Evolutionary conservation across 108 stramenopile genomes (phyloP), one percentile per base, ranked within the genome.

Genomic region (Pseudonitzschia multiseries): DNA sequence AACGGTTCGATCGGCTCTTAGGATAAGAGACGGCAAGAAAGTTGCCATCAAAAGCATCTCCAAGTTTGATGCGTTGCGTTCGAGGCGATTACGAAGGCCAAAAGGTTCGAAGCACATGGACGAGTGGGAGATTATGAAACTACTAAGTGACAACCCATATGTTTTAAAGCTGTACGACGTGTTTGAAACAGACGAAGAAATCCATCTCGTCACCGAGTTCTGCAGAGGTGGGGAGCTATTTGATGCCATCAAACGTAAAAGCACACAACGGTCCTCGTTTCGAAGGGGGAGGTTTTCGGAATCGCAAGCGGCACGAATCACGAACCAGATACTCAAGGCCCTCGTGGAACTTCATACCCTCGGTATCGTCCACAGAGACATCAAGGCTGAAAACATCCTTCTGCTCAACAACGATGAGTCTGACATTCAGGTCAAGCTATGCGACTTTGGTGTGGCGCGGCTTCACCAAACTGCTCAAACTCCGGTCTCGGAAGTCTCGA

Each of bases 341-440:
- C 57, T 96, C 51, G 65, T 79, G 14, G 81, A 82, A 56, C 70
- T 96, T 44, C 92, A 93, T 70, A 70, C 31, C 5, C 78, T 61
- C 14, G 82, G 82, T 42, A 83, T 91, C 66, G 90, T 92, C 2
- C 93, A 96, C 65, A 77, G 93, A 0, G 94, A 95, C 81, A 75
- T 95, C 42, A 97, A 97, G 65, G 93, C 93, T 4, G 96, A 97
- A 61, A 97, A 97, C 61, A 90, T 91, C 52, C 54, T 95, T 32
- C 68, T 93, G 21, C 83, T 86, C 29, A 81, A 77, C 27, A 60
- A 60, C 56, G 83, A 81, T 28, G 83, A 82, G n/a, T 70, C 68
- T 41, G 79, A 81, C 14, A 71, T 88, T 17, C 74, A 79, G 24
- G 85, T 95, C 12, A 93, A 91, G 50, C 69, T 96, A 26, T 86